These are phyloP conservation scores for Plasmodium inui DNA, from an alignment of 169 alveolate species.

Conservation along the genomic window DNA sequence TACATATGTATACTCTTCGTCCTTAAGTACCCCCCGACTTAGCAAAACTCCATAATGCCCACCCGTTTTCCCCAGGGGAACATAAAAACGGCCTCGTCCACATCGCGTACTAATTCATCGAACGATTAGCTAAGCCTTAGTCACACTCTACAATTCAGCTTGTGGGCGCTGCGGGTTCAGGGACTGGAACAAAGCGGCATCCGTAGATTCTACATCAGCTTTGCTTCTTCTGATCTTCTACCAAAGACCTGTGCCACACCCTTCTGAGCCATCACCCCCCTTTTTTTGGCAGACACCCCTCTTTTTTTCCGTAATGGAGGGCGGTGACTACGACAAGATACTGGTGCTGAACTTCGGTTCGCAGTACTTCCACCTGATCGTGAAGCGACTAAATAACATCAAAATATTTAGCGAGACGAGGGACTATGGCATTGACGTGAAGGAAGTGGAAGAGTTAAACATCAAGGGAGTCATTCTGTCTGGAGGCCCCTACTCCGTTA, in stretches of 20 bases:
- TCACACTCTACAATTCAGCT: background rate
- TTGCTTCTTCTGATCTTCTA: background rate
- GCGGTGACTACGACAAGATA: slow-evolving; percentile 49
- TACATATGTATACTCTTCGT: background rate
- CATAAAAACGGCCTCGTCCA: background rate
- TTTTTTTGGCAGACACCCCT: background rate
- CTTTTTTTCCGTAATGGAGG: slow-evolving; percentile 27
- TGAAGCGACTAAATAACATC: slow-evolving; percentile 77
- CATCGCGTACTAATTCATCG: background rate
- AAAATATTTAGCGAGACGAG: slow-evolving; percentile 81
- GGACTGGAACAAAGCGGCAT: background rate
- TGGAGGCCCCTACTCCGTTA: slow-evolving; percentile 83
- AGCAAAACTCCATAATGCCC: background rate
- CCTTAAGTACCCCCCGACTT: background rate
- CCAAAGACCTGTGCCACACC: background rate
- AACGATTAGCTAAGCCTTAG: background rate
- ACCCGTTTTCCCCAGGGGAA: background rate
- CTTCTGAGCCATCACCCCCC: background rate
- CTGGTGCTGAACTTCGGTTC: slow-evolving; percentile 84
- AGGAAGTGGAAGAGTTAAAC: slow-evolving; percentile 50
- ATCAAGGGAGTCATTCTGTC: slow-evolving; percentile 83
- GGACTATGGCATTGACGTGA: slow-evolving; percentile 76
- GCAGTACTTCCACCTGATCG: slow-evolving; percentile 81
- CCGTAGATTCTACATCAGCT: background rate
- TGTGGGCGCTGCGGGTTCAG: background rate